Base-by-base conservation (phyloP, 78 protist species). In the Dictyostelium firmibasis region DNA sequence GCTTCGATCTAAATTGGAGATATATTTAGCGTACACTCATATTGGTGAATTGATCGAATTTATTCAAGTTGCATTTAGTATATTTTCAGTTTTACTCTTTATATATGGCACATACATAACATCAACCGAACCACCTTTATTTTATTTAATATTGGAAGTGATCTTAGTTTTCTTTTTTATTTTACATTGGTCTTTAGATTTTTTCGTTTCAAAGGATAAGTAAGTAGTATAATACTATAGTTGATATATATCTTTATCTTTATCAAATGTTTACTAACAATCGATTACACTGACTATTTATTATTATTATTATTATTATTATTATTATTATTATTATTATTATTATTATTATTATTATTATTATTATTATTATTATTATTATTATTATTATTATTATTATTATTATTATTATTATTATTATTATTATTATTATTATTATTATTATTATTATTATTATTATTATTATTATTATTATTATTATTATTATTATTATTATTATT, bases 11-110 rank as follows among this genome's bases (percentile, higher is more conserved):
- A 89, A 89, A 35, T 62, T 83, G 13, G 94, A 89, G 43, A 89
- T 89, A 31, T 89, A 89, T 79, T 35, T 89, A 75, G 94, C 94
- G 8, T 89, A 89, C 35, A 89, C 94, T 18, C 94, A 89, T 57
- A 38, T 89, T 41, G 94, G 94, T 25, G 94, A 89, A 47, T 41
- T 78, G 38, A 89, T 89, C 2, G 94, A 89, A 33, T 89, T 89
- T 9, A 53, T 74, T 38, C 94, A 89, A 77, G 94, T 89, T 1
- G 36, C 75, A 20, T 81, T 89, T n/a, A 75, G 84, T 20, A 31
- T 89, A 13, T 31, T 81, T 9, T 89, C 94, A 33, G 81, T 89
- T 14, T 9, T 41, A 4, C 57, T 89, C 0, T 89, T 89, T 69
- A 89, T 89, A 76, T 89, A 79, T 69, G 94, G 94, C 5, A 89